Percentiles rank a stretch among this genome's conserved stretches.
These are phyloP conservation scores for Fusarium veterinarium DNA, from an alignment of 2,329 filamentous ascomycete species.

Conservation along the genomic window DNA sequence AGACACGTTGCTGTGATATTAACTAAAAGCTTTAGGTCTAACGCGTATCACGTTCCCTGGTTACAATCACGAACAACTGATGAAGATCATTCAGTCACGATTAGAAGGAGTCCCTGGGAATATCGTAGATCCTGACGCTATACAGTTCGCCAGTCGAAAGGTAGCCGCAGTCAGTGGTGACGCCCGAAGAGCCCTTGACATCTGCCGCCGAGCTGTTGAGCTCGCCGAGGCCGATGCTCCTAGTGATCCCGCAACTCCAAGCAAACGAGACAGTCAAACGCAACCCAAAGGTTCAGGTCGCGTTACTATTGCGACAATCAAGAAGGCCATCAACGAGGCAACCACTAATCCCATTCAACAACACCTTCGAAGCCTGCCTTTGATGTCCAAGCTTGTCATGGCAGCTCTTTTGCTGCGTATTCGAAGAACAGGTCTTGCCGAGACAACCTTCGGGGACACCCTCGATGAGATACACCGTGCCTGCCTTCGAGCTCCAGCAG, in stretches of 20 bases:
- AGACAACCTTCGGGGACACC: conserved; percentile 90
- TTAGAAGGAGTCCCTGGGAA: conserved; percentile 88
- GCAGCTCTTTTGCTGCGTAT: conserved; percentile 83
- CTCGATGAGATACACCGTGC: conserved; percentile 75
- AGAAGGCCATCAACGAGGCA: conserved; percentile 93
- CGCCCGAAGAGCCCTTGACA: conserved; percentile 90
- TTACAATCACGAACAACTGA: conserved; percentile 96
- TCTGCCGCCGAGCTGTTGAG: conserved; percentile 94
- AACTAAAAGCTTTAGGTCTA: conserved; percentile 62
- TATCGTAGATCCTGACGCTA: conserved; percentile 90
- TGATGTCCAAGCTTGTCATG: conserved; percentile 86
- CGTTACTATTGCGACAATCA: conserved; percentile 93
- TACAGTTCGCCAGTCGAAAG: conserved; percentile 96
- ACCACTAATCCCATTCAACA: conserved; percentile 93
- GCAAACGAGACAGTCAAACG: conserved; percentile 58
- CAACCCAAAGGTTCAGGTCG: conserved; percentile 53
- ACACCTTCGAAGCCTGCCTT: conserved; percentile 83
- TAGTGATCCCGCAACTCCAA: conserved; percentile 69
- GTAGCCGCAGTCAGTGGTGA: conserved; percentile 97
- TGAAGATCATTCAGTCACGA: conserved; percentile 96
- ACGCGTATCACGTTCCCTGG: conserved; percentile 97
- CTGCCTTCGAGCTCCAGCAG: conserved; percentile 49
- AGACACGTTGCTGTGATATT: neutral
- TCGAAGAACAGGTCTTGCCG: conserved; percentile 84
- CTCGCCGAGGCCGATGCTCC: conserved; percentile 81